A percentile compares a stretch with the other conserved stretches of the same genome.
These are phyloP conservation scores for Yamadazyma scolyti DNA, from an alignment of 805 yeast genomes.

Conservation along the genomic window DNA sequence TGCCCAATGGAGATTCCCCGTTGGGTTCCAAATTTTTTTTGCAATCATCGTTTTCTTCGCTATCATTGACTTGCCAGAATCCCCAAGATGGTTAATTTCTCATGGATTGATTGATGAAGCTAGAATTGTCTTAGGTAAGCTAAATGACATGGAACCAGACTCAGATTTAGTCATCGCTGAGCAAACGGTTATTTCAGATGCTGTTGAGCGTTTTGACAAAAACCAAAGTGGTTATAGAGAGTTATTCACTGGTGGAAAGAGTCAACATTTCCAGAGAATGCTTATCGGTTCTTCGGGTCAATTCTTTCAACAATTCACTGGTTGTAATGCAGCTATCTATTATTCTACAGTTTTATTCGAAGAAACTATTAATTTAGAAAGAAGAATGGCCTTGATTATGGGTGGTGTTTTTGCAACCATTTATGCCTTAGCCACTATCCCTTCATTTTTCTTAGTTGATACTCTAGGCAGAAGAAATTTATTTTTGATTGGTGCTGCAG, in stretches of 20 bases:
- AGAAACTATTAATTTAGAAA: slow-evolving; percentile 48
- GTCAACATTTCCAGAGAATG: slow-evolving; percentile 54
- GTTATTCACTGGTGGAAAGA: slow-evolving; percentile 47
- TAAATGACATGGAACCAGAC: slow-evolving; percentile 34
- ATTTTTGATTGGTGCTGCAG: slow-evolving; percentile 38
- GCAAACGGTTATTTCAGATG: slow-evolving; percentile 42
- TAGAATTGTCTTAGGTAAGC: slow-evolving; percentile 29
- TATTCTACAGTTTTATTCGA: slow-evolving; percentile 83
- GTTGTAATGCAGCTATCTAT: slow-evolving; percentile 87
- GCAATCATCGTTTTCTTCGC: slow-evolving; percentile 41
- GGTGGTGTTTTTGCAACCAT: slow-evolving; percentile 64
- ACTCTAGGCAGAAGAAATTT: slow-evolving; percentile 42
- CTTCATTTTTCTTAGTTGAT: slow-evolving; percentile 41
- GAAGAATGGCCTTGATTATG: slow-evolving; percentile 53
- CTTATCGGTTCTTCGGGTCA: slow-evolving; percentile 68
- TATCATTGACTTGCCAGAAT: slow-evolving; percentile 53
- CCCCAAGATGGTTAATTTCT: slow-evolving; percentile 67
- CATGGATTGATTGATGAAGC: slow-evolving; percentile 37
- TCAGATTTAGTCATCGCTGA: slow-evolving; percentile 40
- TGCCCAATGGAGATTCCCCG: slow-evolving; percentile 45
- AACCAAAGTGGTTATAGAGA: slow-evolving; percentile 44
- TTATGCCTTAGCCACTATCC: slow-evolving; percentile 49
- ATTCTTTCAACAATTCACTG: slow-evolving; percentile 86
- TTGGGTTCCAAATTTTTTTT: slow-evolving; percentile 59
- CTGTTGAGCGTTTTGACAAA: slow-evolving; percentile 45